Conservation (phyloP, 208 protist genomes). For the Zelonia costaricensis region DNA sequence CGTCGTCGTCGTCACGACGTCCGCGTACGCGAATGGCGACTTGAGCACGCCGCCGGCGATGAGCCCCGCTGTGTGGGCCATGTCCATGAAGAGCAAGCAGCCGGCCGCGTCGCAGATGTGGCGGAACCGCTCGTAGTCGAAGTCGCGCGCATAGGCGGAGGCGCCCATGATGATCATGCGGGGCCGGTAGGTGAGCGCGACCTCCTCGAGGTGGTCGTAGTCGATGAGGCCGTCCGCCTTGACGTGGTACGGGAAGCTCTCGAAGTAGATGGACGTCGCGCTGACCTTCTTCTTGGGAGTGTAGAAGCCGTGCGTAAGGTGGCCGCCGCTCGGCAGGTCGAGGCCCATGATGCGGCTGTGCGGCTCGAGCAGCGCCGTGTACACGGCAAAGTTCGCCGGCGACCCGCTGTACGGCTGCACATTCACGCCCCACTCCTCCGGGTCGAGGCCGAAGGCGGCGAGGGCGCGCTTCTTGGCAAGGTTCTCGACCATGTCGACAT, state of each 20-base stretch:
- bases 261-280: slow-evolving; percentile 98
- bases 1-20: slow-evolving; percentile 99
- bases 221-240: slow-evolving; percentile 95
- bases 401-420: slow-evolving; percentile 99
- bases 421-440: slow-evolving; percentile 98
- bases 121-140: slow-evolving; percentile 95
- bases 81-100: slow-evolving; percentile 97
- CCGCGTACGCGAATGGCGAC: slow-evolving; percentile 95
- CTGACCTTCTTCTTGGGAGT: slow-evolving; percentile 96
- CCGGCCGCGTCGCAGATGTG: slow-evolving; percentile 86
- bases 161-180: slow-evolving; percentile 96
- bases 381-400: slow-evolving; percentile 98
- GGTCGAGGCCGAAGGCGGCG: slow-evolving; percentile 93
- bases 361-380: slow-evolving; percentile 96
- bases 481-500: slow-evolving; percentile 97
- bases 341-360: slow-evolving; percentile 99
- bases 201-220: slow-evolving; percentile 93
- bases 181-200: slow-evolving; percentile 94
- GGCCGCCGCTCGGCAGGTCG: slow-evolving; percentile 88
- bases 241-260: slow-evolving; percentile 97
- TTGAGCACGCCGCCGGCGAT: slow-evolving; percentile 86
- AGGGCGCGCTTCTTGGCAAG: slow-evolving; percentile 94
- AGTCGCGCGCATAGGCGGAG: slow-evolving; percentile 97
- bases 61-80: slow-evolving; percentile 98
- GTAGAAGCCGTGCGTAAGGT: slow-evolving; percentile 99